Evolutionary conservation across 345 rosid genomes (phyloP).

Genomic region (Sisymbrium altissimum): DNA sequence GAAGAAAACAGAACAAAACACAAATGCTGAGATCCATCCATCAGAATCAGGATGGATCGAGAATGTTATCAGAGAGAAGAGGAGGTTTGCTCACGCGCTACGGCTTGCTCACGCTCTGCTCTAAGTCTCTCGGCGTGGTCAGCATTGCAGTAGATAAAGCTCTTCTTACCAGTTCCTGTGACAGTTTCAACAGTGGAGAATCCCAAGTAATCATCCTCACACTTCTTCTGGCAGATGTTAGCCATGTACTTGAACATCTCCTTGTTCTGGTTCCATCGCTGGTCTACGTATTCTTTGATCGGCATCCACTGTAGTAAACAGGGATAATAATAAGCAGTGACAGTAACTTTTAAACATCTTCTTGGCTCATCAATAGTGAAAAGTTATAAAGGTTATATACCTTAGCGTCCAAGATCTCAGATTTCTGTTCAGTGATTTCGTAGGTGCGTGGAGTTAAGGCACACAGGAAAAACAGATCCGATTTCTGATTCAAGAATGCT

Average conservation of each 20-base stretch:
- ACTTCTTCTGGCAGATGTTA: slow-evolving; percentile 51
- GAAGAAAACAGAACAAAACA: neutral
- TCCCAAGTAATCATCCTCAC: slow-evolving; percentile 44
- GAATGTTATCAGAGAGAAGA: slow-evolving; percentile 5
- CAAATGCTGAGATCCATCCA: neutral
- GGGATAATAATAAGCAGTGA: neutral
- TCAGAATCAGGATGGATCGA: neutral
- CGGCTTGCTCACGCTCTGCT: slow-evolving; percentile 4
- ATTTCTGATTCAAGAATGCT: slow-evolving; percentile 45
- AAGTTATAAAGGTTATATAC: slow-evolving; percentile 23
- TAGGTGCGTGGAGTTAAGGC: slow-evolving; percentile 43
- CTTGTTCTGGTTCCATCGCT: slow-evolving; percentile 43
- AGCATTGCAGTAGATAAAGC: slow-evolving; percentile 51
- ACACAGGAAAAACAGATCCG: slow-evolving; percentile 61
- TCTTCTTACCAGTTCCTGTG: slow-evolving; percentile 48
- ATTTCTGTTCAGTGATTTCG: slow-evolving; percentile 48
- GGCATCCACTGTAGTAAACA: slow-evolving; percentile 59
- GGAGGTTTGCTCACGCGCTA: slow-evolving; percentile 14
- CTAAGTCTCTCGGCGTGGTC: slow-evolving; percentile 16
- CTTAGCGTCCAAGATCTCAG: slow-evolving; percentile 62
- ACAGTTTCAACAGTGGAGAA: slow-evolving; percentile 40
- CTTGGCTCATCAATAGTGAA: neutral
- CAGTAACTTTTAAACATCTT: neutral
- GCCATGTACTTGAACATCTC: slow-evolving; percentile 50
- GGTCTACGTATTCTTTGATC: slow-evolving; percentile 56